Percentiles rank a stretch among this genome's conserved stretches.
phyloP scores from a whole-genome alignment of 805 yeast species.

The Geotrichum ghanense region DNA sequence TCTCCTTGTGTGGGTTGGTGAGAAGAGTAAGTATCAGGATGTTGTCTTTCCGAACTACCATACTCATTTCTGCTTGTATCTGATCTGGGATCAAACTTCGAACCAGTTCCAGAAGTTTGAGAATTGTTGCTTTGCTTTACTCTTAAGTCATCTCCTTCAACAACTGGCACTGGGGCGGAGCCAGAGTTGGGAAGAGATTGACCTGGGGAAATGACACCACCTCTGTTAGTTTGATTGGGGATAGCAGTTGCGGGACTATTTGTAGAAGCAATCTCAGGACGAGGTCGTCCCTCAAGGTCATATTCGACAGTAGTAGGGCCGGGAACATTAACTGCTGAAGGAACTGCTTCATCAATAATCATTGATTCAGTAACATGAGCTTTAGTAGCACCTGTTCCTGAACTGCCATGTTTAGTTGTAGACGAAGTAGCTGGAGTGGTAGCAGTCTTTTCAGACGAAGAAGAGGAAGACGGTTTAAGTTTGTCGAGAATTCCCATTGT shows the following conservation, averaged over 20 bases:
- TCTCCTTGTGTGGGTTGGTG: not conserved
- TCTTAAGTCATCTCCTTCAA: not conserved
- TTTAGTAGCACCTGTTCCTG: too few relatives aligned
- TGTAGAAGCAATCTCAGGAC: not conserved
- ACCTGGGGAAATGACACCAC: not conserved
- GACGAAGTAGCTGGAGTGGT: too few relatives aligned
- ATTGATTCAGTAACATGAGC: not conserved
- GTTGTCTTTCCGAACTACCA: not conserved
- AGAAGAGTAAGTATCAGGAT: not conserved
- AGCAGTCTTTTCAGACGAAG: not conserved
- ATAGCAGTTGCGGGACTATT: not conserved
- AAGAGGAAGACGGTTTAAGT: not conserved
- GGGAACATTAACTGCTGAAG: not conserved
- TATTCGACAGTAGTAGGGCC: not conserved
- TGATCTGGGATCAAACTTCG: not conserved
- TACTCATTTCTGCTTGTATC: not conserved
- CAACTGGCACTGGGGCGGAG: not conserved
- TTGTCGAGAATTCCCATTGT: slow-evolving; percentile 1
- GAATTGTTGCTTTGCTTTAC: not conserved
- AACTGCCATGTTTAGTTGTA: too few relatives aligned
- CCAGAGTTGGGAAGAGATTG: not conserved
- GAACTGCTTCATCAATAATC: slow-evolving; percentile 1
- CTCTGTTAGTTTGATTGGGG: not conserved
- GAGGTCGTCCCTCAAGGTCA: not conserved
- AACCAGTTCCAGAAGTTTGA: not conserved